Evolutionary conservation across 805 yeast genomes (phyloP).

Genomic region (Kodamaea kakaduensis): DNA sequence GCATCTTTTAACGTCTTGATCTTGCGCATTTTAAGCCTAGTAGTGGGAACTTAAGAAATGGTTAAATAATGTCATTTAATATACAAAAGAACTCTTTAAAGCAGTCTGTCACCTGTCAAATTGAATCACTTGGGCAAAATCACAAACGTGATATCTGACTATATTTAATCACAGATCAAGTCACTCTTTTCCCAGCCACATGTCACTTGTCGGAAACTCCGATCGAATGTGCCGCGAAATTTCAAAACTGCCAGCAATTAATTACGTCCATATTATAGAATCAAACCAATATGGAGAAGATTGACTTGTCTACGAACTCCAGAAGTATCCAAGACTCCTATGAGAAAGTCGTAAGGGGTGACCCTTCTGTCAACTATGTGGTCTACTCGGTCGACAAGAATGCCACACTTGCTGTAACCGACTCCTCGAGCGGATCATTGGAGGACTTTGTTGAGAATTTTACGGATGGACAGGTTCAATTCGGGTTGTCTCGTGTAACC

Average conservation of each 20-base stretch:
- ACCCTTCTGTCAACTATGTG: constrained; percentile 65
- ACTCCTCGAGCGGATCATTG: constrained; percentile 61
- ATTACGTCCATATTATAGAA: constrained; percentile 3
- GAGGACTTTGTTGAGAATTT: constrained; percentile 76
- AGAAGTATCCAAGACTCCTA: constrained; percentile 71
- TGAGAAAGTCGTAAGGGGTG: constrained; percentile 75
- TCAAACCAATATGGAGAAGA: constrained; percentile 44
- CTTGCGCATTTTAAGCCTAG: too few relatives aligned
- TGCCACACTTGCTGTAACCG: constrained; percentile 44
- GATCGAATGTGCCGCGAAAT: constrained; percentile 5
- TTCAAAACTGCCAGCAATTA: constrained; percentile 5
- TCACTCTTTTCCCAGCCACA: constrained; percentile 4
- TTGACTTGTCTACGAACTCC: constrained; percentile 65
- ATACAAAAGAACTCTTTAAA: too few relatives aligned
- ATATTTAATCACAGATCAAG: too few relatives aligned
- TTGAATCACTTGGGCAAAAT: too few relatives aligned
- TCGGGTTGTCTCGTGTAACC: constrained; percentile 80
- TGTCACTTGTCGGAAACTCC: neutral
- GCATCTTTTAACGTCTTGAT: too few relatives aligned
- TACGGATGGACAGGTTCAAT: constrained; percentile 84
- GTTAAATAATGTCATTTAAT: too few relatives aligned
- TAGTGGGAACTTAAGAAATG: too few relatives aligned
- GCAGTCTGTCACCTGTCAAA: too few relatives aligned
- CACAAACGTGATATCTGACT: too few relatives aligned
- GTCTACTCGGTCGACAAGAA: constrained; percentile 71